Evolutionary conservation across 1,284 basidiomycete genomes (phyloP).

Genomic region (Kalmanozyma brasiliensis): DNA sequence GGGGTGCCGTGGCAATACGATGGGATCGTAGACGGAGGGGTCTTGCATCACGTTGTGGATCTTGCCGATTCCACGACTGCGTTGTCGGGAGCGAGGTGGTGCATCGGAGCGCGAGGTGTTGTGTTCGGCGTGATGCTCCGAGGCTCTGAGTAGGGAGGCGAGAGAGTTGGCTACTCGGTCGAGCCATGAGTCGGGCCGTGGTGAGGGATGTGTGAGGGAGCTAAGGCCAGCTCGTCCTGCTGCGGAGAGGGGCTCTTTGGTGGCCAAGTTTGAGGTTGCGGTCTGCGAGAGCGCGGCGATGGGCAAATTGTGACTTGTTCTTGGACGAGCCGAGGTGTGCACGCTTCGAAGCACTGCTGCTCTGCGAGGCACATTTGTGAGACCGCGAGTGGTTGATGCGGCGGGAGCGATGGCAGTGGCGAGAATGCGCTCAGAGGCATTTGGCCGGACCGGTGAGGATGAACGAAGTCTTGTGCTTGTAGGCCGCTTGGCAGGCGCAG

Average conservation of each 20-base stretch:
- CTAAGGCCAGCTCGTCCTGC: slow-evolving; percentile 17
- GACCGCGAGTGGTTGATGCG: neutral
- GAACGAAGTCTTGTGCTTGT: neutral
- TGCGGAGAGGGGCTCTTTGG: neutral
- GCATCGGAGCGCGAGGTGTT: slow-evolving; percentile 9
- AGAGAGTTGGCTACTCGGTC: slow-evolving; percentile 31
- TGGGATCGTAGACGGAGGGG: slow-evolving; percentile 69
- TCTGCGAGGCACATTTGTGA: slow-evolving; percentile 13
- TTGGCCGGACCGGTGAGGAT: neutral
- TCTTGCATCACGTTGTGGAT: slow-evolving; percentile 57
- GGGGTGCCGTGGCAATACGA: slow-evolving; percentile 83
- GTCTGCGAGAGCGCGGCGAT: slow-evolving; percentile 1
- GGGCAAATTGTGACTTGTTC: slow-evolving; percentile 8
- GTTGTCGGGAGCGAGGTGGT: slow-evolving; percentile 6
- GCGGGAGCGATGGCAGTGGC: neutral
- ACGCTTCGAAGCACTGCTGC: slow-evolving; percentile 30
- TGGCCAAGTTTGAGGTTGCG: neutral
- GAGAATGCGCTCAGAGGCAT: slow-evolving; percentile 9
- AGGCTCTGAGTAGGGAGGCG: slow-evolving; percentile 28
- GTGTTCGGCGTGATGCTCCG: slow-evolving; percentile 23
- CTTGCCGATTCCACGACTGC: slow-evolving; percentile 21
- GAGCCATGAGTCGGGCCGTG: slow-evolving; percentile 32
- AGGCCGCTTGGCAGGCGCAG: slow-evolving; percentile 5
- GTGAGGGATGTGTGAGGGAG: slow-evolving; percentile 32
- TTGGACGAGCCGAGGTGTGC: slow-evolving; percentile 25